phyloP scores from a whole-genome alignment of 2,329 filamentous ascomycete genomes.

The Myotisia sp. region DNA sequence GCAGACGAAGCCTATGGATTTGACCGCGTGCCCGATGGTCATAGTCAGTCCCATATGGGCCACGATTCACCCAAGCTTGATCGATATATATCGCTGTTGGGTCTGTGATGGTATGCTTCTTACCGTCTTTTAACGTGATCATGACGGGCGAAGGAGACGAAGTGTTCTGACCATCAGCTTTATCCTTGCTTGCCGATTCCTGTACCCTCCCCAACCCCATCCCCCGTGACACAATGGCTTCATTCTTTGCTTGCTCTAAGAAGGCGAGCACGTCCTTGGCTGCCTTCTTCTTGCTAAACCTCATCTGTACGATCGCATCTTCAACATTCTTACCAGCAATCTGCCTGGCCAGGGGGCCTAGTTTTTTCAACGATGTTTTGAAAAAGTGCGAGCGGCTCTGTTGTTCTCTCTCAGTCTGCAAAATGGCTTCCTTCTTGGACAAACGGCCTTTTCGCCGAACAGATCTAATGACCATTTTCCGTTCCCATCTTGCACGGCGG shows the following conservation, averaged over 20 bases:
- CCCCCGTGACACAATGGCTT: constrained; percentile 62
- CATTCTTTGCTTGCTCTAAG: constrained; percentile 65
- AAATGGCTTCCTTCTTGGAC: constrained; percentile 51
- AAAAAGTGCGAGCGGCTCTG: constrained; percentile 54
- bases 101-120: constrained; percentile 55
- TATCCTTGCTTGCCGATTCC: not conserved
- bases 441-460: constrained; percentile 55
- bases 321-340: constrained; percentile 88
- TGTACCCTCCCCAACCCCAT: constrained; percentile 55
- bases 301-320: constrained; percentile 88
- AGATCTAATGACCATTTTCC: constrained; percentile 68
- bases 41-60: constrained; percentile 44
- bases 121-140: constrained; percentile 48
- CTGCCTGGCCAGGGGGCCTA: constrained; percentile 71
- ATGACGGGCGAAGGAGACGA: constrained; percentile 4
- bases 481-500: constrained; percentile 59
- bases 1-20: constrained; percentile 53
- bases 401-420: constrained; percentile 47
- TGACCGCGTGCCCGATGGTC: constrained; percentile 66
- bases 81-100: constrained; percentile 77
- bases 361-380: constrained; percentile 82
- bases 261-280: constrained; percentile 66
- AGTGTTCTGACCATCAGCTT: constrained; percentile 7
- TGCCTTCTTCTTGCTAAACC: constrained; percentile 86
- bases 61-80: constrained; percentile 82